A percentile compares a stretch with the other conserved stretches of the same genome.
phyloP scores from a whole-genome alignment of 495 filamentous ascomycete genomes.

The Penicillium roqueforti region DNA sequence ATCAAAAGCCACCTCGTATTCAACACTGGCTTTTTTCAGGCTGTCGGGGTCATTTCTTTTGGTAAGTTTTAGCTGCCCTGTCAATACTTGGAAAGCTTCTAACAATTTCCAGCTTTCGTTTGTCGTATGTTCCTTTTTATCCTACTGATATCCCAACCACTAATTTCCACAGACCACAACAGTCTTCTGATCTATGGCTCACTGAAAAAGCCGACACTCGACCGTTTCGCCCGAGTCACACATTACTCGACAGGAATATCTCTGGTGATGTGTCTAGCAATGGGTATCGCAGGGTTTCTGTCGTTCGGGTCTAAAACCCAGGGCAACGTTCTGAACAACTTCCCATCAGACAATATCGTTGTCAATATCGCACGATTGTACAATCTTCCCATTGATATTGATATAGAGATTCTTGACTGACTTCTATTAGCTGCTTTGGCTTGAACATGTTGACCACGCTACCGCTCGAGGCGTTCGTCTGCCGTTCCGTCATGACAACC shows the following conservation, averaged over 20 bases:
- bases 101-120: slow-evolving; percentile 65
- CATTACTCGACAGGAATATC: slow-evolving; percentile 88
- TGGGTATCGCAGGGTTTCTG: slow-evolving; percentile 87
- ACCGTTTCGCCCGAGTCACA: slow-evolving; percentile 87
- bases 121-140: slow-evolving; percentile 55
- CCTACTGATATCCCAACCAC: background rate
- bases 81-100: slow-evolving; percentile 16
- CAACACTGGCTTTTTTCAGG: slow-evolving; percentile 86
- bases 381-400: slow-evolving; percentile 11
- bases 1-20: slow-evolving; percentile 64
- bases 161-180: slow-evolving; percentile 69
- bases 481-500: slow-evolving; percentile 90
- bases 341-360: slow-evolving; percentile 81
- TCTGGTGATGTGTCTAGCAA: slow-evolving; percentile 79
- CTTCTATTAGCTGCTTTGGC: slow-evolving; percentile 64
- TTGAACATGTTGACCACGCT: slow-evolving; percentile 98
- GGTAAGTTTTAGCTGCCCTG: slow-evolving; percentile 46
- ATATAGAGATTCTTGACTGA: slow-evolving; percentile 17
- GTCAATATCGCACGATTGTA: slow-evolving; percentile 89
- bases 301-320: slow-evolving; percentile 87
- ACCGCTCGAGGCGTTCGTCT: slow-evolving; percentile 94
- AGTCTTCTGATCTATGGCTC: slow-evolving; percentile 96
- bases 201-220: slow-evolving; percentile 85
- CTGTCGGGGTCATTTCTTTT: slow-evolving; percentile 96
- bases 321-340: slow-evolving; percentile 97